A percentile compares a stretch with the other conserved stretches of the same genome.
Evolutionary conservation across 2,329 filamentous ascomycete genomes (phyloP).

Genomic region (Atkinsonella hypoxylon): DNA sequence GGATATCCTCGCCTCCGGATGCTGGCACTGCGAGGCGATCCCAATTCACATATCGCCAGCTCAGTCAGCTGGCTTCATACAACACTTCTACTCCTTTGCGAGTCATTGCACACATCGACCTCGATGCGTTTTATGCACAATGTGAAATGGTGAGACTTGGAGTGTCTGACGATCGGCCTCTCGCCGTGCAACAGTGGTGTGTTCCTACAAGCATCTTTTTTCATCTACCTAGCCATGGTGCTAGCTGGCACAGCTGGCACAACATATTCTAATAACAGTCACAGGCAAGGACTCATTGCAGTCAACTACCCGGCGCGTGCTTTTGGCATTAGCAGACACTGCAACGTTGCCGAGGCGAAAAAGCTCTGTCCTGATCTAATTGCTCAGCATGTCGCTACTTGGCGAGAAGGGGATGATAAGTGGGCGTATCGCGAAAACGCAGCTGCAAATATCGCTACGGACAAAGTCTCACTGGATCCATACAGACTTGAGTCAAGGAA

Average conservation of each 20-base stretch:
- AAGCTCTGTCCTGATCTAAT: slow-evolving; percentile 78
- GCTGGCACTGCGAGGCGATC: slow-evolving; percentile 35
- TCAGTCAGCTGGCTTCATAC: slow-evolving; percentile 62
- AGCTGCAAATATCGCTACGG: slow-evolving; percentile 64
- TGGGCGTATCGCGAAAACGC: slow-evolving; percentile 88
- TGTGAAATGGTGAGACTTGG: slow-evolving; percentile 85
- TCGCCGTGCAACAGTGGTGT: slow-evolving; percentile 89
- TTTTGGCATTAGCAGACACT: slow-evolving; percentile 69
- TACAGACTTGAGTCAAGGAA: slow-evolving; percentile 76
- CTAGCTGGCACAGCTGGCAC: background rate
- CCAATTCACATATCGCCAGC: slow-evolving; percentile 73
- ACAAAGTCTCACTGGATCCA: slow-evolving; percentile 90
- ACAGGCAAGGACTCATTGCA: slow-evolving; percentile 80
- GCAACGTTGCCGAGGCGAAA: slow-evolving; percentile 68
- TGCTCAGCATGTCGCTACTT: slow-evolving; percentile 87
- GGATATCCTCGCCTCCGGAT: slow-evolving; percentile 17
- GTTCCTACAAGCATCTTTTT: slow-evolving; percentile 5
- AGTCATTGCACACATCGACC: slow-evolving; percentile 81
- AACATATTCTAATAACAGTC: background rate
- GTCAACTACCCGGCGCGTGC: slow-evolving; percentile 87
- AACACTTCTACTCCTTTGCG: slow-evolving; percentile 66
- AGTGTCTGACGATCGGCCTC: slow-evolving; percentile 59
- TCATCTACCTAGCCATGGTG: background rate
- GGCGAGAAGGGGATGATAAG: slow-evolving; percentile 79
- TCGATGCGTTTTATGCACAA: slow-evolving; percentile 96